Evolutionary conservation across 441 rosid species (phyloP).

Genomic region (Pelargonium australe): DNA sequence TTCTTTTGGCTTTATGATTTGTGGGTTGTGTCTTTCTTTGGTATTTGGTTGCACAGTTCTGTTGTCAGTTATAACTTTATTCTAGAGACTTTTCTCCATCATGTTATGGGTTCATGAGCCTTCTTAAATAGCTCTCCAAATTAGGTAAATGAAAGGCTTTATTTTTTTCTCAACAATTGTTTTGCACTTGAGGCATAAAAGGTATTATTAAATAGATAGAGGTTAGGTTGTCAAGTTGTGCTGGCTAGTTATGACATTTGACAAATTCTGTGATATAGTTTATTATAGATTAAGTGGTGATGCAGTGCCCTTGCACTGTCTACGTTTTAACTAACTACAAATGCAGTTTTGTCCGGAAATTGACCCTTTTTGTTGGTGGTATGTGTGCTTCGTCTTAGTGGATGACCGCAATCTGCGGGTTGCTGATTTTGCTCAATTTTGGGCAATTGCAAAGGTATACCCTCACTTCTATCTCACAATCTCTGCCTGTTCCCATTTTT

Average conservation of each 20-base stretch:
- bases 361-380: constrained; percentile 92
- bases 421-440: constrained; percentile 99
- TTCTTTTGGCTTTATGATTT: constrained; percentile 27
- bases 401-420: constrained; percentile 99
- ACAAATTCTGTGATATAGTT: constrained; percentile 38
- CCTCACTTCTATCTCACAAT: constrained; percentile 56
- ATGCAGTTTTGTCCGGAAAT: constrained; percentile 97
- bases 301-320: constrained; percentile 79
- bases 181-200: constrained; percentile 28
- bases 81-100: constrained; percentile 12
- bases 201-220: constrained; percentile 21
- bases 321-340: constrained; percentile 79
- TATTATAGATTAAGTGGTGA: constrained; percentile 66
- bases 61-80: constrained; percentile 14
- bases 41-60: constrained; percentile 17
- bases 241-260: constrained; percentile 29
- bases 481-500: constrained; percentile 36
- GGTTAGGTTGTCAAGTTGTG: constrained; percentile 20
- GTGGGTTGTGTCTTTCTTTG: constrained; percentile 25
- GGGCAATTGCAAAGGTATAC: constrained; percentile 99
- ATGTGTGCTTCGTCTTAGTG: constrained; percentile 97
- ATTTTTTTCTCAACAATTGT: constrained; percentile 11
- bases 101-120: constrained; percentile 18
- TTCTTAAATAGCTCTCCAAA: constrained; percentile 23
- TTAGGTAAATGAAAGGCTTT: constrained; percentile 23